Conservation (phyloP, 2,329 filamentous ascomycete genomes). For the Neobulgaria alba region DNA sequence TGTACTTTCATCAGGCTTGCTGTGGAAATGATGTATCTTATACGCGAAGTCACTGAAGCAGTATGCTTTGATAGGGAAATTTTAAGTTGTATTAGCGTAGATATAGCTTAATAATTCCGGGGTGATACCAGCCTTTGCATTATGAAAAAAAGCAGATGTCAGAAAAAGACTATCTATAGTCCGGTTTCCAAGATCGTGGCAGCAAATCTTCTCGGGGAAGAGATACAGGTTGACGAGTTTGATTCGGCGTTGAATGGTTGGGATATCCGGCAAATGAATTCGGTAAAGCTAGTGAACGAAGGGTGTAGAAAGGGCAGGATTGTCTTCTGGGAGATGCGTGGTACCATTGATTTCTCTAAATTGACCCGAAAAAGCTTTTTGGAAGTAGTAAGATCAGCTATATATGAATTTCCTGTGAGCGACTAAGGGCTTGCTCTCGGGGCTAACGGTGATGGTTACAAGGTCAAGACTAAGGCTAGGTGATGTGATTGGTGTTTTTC, state of each 20-base stretch:
- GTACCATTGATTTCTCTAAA: conserved; percentile 7
- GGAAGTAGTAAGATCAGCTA: conserved; percentile 5
- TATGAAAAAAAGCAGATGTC: no score
- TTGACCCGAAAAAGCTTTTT: conserved; percentile 4
- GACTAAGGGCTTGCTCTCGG: conserved; percentile 11
- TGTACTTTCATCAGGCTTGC: no score
- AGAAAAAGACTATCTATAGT: no score
- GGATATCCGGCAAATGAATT: background rate
- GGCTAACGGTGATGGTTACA: conserved; percentile 18
- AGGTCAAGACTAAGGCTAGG: conserved; percentile 12
- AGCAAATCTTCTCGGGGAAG: conserved; percentile 6
- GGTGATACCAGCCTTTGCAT: no score
- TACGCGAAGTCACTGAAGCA: no score
- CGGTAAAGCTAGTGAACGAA: conserved; percentile 11
- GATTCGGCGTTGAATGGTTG: background rate
- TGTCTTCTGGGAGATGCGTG: conserved; percentile 9
- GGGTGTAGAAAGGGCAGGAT: background rate
- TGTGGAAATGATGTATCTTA: no score
- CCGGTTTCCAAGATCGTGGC: background rate
- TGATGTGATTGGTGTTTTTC: no score
- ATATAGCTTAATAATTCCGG: no score
- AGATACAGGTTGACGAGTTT: conserved; percentile 7
- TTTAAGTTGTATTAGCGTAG: no score
- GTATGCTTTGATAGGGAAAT: no score
- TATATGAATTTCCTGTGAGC: conserved; percentile 21